Evolutionary conservation across 1,139 yeast genomes (phyloP).

Genomic region (Entelexis sorbosivorans): DNA sequence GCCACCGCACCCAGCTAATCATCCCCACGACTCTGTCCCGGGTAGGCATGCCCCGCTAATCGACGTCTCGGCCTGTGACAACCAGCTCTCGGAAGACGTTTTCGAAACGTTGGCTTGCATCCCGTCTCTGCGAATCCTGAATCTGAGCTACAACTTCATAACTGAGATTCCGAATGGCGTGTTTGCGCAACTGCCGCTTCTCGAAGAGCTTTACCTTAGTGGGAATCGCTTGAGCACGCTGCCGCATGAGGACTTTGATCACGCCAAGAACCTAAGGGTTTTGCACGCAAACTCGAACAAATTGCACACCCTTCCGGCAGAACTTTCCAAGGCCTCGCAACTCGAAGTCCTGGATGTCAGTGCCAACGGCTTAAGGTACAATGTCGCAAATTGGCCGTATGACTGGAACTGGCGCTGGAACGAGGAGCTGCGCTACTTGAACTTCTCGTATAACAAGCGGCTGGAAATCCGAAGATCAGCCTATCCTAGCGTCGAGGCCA

Average conservation of each 20-base stretch:
- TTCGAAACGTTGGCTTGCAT: conserved; percentile 59
- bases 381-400: conserved; percentile 86
- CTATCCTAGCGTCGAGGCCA: not conserved
- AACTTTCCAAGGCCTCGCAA: conserved; percentile 55
- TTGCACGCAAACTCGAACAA: conserved; percentile 74
- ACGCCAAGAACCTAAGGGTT: conserved; percentile 46
- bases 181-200: conserved; percentile 43
- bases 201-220: conserved; percentile 64
- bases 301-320: conserved; percentile 81
- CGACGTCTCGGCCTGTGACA: conserved; percentile 64
- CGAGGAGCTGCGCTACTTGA: conserved; percentile 60
- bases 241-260: conserved; percentile 77
- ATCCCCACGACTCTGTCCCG: conserved; percentile 3
- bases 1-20: conserved; percentile 36
- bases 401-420: conserved; percentile 98
- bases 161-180: conserved; percentile 72
- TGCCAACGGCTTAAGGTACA: conserved; percentile 79
- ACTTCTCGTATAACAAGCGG: conserved; percentile 84
- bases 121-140: conserved; percentile 49
- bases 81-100: conserved; percentile 67
- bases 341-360: conserved; percentile 79
- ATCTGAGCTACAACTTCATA: conserved; percentile 73
- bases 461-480: conserved; percentile 54
- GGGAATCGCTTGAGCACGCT: conserved; percentile 73
- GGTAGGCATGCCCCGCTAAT: conserved; percentile 29